A percentile compares a stretch with the other conserved stretches of the same genome.
phyloP scores from a whole-genome alignment of 495 filamentous ascomycete species.

The Umbilicaria muhlenbergii region DNA sequence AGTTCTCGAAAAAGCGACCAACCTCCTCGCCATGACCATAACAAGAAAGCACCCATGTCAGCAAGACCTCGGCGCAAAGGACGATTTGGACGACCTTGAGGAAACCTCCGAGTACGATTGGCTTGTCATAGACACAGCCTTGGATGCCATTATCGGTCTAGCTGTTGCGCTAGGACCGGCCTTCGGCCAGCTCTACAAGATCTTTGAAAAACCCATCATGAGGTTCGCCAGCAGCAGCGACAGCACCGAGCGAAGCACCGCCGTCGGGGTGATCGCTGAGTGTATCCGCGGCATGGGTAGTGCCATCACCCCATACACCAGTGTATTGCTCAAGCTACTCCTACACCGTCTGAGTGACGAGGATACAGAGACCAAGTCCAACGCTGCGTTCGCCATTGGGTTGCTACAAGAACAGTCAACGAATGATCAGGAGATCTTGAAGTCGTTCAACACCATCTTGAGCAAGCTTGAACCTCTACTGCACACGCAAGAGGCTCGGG shows the following conservation, averaged over 20 bases:
- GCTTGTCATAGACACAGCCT: constrained; percentile 84
- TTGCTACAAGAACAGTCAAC: constrained; percentile 68
- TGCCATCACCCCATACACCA: constrained; percentile 61
- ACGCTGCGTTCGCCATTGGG: constrained; percentile 81
- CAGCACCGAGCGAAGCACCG: constrained; percentile 69
- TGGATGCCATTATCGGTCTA: constrained; percentile 76
- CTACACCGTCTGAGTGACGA: constrained; percentile 79
- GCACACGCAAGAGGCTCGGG: constrained; percentile 52
- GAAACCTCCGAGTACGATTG: constrained; percentile 95
- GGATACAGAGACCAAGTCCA: constrained; percentile 84
- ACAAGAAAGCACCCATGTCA: constrained; percentile 86
- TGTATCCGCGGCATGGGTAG: constrained; percentile 73
- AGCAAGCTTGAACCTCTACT: constrained; percentile 72
- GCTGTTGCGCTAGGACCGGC: constrained; percentile 65
- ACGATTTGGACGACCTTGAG: constrained; percentile 44
- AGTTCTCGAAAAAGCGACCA: constrained; percentile 45
- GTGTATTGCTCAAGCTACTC: constrained; percentile 59
- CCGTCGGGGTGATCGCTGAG: constrained; percentile 84
- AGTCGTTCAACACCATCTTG: constrained; percentile 61
- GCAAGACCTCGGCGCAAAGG: constrained; percentile 47
- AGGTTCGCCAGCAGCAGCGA: constrained; percentile 78
- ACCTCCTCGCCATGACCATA: constrained; percentile 55
- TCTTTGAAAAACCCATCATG: constrained; percentile 78
- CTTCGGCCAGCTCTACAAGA: constrained; percentile 79
- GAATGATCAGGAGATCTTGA: constrained; percentile 51